Percentiles rank a stretch among this genome's conserved stretches.
phyloP scores from a whole-genome alignment of 768 basidiomycete genomes.

The Pleurotus ostreatus region DNA sequence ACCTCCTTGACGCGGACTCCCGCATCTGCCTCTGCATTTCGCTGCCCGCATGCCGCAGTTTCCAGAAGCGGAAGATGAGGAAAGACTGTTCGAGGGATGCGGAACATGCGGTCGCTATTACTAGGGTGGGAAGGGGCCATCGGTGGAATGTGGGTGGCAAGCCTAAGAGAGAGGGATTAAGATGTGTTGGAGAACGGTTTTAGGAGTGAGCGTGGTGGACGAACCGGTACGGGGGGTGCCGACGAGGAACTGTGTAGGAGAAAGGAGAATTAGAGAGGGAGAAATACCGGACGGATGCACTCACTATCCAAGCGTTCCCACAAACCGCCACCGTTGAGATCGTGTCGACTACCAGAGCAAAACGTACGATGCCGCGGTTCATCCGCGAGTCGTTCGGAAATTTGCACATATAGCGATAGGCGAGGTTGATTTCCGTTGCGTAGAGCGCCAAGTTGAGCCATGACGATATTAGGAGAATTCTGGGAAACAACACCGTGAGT shows the following conservation, averaged over 20 bases:
- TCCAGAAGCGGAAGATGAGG: constrained; percentile 11
- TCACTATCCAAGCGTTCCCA: constrained; percentile 11
- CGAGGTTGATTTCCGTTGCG: constrained; percentile 8
- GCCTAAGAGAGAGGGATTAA: neutral
- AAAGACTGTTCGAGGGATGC: constrained; percentile 13
- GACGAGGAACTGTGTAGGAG: neutral
- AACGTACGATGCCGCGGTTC: constrained; percentile 6
- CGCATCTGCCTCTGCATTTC: neutral
- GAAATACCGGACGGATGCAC: neutral
- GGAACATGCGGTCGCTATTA: constrained; percentile 4
- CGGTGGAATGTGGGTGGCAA: neutral
- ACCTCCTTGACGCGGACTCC: neutral
- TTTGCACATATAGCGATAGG: constrained; percentile 2
- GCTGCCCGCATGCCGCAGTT: neutral
- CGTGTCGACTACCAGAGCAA: constrained; percentile 6
- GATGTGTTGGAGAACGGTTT: neutral
- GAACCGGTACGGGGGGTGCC: too few relatives aligned
- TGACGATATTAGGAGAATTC: constrained; percentile 9
- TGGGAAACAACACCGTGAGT: neutral
- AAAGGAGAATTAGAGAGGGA: neutral
- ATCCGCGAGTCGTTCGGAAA: constrained; percentile 1
- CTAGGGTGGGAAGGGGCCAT: constrained; percentile 10
- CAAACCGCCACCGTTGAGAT: constrained; percentile 8
- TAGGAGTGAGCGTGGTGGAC: too few relatives aligned
- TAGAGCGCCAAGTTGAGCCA: constrained; percentile 14